Evolutionary conservation across 129 eudicot species (phyloP).

Genomic region (Logfia minima): DNA sequence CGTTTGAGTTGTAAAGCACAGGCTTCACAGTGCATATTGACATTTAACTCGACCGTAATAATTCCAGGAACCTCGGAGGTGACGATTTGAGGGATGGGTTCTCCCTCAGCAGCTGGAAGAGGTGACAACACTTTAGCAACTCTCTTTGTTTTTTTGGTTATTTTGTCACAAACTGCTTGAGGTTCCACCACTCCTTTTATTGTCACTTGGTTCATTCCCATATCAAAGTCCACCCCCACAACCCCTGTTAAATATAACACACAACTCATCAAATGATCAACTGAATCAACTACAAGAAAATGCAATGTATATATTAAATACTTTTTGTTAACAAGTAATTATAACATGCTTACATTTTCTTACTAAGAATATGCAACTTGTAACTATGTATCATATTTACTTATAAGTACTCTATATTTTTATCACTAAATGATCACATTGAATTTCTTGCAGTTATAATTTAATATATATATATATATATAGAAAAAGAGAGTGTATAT

Average conservation of each 20-base stretch:
- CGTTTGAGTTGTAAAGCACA: constrained; percentile 89
- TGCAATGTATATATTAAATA: no score
- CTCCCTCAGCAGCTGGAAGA: constrained; percentile 78
- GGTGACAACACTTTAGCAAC: constrained; percentile 82
- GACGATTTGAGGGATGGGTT: constrained; percentile 72
- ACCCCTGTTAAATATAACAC: constrained; percentile 48
- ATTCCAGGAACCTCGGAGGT: constrained; percentile 77
- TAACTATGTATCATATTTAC: neutral
- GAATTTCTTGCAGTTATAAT: neutral
- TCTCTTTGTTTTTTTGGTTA: constrained; percentile 81
- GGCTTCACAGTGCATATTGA: constrained; percentile 93
- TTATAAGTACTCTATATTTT: neutral
- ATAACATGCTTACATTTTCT: neutral
- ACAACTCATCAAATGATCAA: neutral
- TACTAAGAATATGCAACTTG: neutral
- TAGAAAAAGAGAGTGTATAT: neutral
- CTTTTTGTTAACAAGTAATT: no score
- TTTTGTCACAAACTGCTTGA: constrained; percentile 66
- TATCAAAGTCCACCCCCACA: constrained; percentile 67
- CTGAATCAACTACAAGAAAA: neutral
- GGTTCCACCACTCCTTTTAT: constrained; percentile 93
- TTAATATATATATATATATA: no score
- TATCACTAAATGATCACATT: neutral
- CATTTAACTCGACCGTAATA: constrained; percentile 71
- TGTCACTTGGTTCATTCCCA: constrained; percentile 78